Percentiles rank a stretch among this genome's conserved stretches.
Evolutionary conservation across 148 eudicot species (phyloP).

Genomic region (Fagopyrum esculentum): DNA sequence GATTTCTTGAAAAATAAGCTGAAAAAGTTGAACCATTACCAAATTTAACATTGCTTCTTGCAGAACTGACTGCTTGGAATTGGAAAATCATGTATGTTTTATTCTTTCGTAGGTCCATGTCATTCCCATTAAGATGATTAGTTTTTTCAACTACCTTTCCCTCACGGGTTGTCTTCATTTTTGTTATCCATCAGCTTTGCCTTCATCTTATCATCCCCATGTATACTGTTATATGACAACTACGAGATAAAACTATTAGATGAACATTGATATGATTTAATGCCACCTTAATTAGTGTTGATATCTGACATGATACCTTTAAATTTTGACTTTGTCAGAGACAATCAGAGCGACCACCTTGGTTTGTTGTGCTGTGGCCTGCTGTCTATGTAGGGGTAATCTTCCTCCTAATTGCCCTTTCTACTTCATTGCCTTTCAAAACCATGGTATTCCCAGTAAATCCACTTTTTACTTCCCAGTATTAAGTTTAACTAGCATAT

Average conservation of each 20-base stretch:
- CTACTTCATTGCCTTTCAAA: neutral
- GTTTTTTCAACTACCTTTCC: neutral
- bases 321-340: neutral
- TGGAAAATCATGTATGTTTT: neutral
- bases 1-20: neutral
- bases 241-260: neutral
- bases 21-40: neutral
- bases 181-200: neutral
- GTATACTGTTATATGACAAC: neutral
- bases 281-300: neutral
- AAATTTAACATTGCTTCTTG: neutral
- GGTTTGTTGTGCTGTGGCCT: conserved; percentile 1
- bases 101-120: too few species aligned
- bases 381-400: neutral
- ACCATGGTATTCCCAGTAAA: too few species aligned
- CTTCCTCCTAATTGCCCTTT: neutral
- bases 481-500: too few species aligned
- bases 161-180: neutral
- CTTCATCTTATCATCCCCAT: neutral
- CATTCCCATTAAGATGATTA: too few species aligned
- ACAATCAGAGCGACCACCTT: neutral
- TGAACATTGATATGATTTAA: neutral
- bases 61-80: neutral
- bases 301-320: neutral
- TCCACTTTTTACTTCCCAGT: too few species aligned